Conservation (phyloP, 345 rosid species). For the Heritiera fomes region DNA sequence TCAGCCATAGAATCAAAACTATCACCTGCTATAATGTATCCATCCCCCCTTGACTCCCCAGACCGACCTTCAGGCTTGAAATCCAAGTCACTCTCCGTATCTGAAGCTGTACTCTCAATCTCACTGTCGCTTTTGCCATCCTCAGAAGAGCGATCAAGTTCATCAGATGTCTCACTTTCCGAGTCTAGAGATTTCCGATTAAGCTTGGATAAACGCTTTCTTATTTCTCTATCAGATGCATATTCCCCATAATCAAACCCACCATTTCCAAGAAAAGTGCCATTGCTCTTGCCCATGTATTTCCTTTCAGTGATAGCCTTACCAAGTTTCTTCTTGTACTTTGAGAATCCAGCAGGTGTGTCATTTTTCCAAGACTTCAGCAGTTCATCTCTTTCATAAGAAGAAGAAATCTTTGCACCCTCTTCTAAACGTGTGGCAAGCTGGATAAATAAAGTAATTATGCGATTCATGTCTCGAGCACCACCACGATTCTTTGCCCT, state of each 20-base stretch:
- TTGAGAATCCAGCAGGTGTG: constrained; percentile 47
- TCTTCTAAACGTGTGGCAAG: constrained; percentile 90
- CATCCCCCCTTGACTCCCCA: constrained; percentile 59
- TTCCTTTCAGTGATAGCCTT: constrained; percentile 63
- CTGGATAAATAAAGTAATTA: constrained; percentile 71
- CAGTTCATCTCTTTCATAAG: constrained; percentile 72
- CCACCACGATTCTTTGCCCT: constrained; percentile 82
- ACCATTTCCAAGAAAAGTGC: constrained; percentile 49
- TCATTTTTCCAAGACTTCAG: constrained; percentile 88
- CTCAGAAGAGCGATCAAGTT: constrained; percentile 60
- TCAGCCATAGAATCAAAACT: constrained; percentile 59
- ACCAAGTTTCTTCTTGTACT: constrained; percentile 61
- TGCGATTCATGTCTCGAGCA: constrained; percentile 72
- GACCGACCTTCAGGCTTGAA: constrained; percentile 59
- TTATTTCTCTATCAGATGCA: constrained; percentile 92
- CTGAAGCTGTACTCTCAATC: constrained; percentile 66
- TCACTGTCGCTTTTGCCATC: constrained; percentile 63
- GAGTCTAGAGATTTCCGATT: constrained; percentile 81
- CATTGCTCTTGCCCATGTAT: constrained; percentile 65
- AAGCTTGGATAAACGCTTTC: constrained; percentile 76
- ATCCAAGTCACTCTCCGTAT: constrained; percentile 86
- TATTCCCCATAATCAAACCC: constrained; percentile 63
- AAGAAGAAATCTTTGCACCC: constrained; percentile 67
- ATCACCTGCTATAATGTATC: constrained; percentile 60
- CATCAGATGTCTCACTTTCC: constrained; percentile 93